phyloP scores from a whole-genome alignment of 305 asterid species.

The Andrographis paniculata region DNA sequence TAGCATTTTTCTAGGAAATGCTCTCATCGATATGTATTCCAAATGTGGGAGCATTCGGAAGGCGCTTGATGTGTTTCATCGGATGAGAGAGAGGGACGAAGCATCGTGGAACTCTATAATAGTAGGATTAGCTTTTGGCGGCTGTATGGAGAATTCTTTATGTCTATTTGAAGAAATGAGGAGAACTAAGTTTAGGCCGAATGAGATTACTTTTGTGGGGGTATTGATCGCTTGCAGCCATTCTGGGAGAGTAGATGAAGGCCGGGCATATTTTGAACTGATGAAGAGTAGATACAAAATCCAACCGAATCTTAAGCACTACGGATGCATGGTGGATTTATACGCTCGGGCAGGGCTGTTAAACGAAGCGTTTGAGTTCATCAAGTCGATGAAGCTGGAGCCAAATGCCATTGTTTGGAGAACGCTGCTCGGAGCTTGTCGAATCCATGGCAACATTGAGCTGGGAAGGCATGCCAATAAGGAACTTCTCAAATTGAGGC shows the following conservation, averaged over 20 bases:
- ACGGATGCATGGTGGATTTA: conserved; percentile 71
- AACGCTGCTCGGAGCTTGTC: conserved; percentile 61
- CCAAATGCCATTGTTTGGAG: conserved; percentile 70
- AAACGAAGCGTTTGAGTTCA: conserved; percentile 56
- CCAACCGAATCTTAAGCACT: conserved; percentile 46
- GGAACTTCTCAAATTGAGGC: conserved; percentile 35
- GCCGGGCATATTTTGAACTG: conserved; percentile 34
- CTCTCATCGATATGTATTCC: conserved; percentile 65
- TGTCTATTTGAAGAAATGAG: conserved; percentile 53
- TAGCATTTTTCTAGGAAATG: conserved; percentile 39
- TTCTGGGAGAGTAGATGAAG: conserved; percentile 51
- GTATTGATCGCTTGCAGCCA: conserved; percentile 56
- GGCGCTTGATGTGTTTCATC: conserved; percentile 36
- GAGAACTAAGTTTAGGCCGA: conserved; percentile 32
- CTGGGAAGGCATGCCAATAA: conserved; percentile 49
- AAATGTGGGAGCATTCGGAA: conserved; percentile 49
- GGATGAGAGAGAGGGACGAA: conserved; percentile 45
- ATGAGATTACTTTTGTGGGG: conserved; percentile 49
- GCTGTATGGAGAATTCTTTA: conserved; percentile 40
- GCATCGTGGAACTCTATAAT: conserved; percentile 54
- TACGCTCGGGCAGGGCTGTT: conserved; percentile 57
- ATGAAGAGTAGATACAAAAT: conserved; percentile 34
- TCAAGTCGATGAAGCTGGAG: conserved; percentile 39
- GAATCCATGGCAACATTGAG: conserved; percentile 49
- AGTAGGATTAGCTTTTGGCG: conserved; percentile 47